phyloP scores from a whole-genome alignment of 139 green algal genomes.

The Astrephomene gubernaculifera region DNA sequence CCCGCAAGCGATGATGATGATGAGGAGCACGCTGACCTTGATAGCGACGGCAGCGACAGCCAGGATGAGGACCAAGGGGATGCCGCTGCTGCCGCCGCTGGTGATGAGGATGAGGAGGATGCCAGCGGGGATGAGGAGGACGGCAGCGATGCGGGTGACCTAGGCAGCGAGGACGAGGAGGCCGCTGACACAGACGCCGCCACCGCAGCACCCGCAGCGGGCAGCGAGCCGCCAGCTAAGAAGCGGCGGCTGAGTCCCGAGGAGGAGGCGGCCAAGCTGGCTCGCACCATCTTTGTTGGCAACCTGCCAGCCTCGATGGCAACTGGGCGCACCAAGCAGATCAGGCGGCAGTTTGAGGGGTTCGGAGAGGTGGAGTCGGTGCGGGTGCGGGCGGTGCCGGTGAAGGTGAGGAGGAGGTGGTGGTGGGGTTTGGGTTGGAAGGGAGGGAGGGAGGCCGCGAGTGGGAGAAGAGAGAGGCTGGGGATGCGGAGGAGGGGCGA shows the following conservation, averaged over 20 bases:
- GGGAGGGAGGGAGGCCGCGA: neutral
- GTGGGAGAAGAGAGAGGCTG: neutral
- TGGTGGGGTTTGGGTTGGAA: neutral
- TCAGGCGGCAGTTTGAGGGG: constrained; percentile 72
- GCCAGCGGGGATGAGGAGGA: neutral
- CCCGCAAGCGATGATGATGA: neutral
- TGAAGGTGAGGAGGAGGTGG: constrained; percentile 42
- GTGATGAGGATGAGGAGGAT: neutral
- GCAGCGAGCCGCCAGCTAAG: neutral
- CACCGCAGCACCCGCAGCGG: neutral
- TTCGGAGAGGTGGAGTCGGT: constrained; percentile 84
- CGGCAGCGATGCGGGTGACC: neutral
- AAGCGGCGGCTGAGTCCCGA: constrained; percentile 21
- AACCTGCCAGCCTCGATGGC: constrained; percentile 82
- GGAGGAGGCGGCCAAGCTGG: constrained; percentile 69
- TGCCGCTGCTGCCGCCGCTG: neutral
- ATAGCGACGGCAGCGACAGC: constrained; percentile 4
- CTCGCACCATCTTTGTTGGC: constrained; percentile 91
- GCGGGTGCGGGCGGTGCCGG: constrained; percentile 82
- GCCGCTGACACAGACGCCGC: no score
- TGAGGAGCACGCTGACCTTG: neutral
- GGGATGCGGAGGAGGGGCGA: no score
- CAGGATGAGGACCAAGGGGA: neutral
- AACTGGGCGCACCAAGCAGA: constrained; percentile 50
- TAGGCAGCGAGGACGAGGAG: neutral